Base-by-base conservation (phyloP, 768 basidiomycete species). In the Tephrocybe sp. region DNA sequence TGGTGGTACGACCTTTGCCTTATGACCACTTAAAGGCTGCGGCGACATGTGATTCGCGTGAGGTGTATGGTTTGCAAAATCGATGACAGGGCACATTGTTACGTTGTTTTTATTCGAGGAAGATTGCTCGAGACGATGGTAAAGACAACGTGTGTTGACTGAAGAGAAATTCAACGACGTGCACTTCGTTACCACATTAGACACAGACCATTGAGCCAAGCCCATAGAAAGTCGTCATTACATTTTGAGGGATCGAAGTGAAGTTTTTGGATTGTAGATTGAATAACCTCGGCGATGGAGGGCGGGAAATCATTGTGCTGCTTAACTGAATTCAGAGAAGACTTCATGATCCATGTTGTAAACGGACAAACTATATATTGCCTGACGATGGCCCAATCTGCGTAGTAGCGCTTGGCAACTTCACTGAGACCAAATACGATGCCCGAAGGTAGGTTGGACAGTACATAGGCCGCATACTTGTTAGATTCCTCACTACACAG, bases 91-190 rank as follows among this genome's bases (percentile, higher is more conserved):
- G 52, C 89, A 90, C 50, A 98, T 74, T 0, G 93, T 90, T 51
- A 94, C 68, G 61, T 96, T 94, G 64, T 92, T 81, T 24, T 80
- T 74, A 57, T 85, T 75, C 9, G 77, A 73, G 41, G 67, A 72
- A 15, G 66, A 61, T 24, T 68, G 59, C 55, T 72, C 78, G 35
- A 85, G 65, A 52, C 79, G 84, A 62, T 83, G 80, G 65, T 82
- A 93, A 18, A 98, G 81, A 63, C 89, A 93, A 40, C 96, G 83
- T 5, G 95, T 98, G 65, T 98, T 98, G 49, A 97, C 92, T 93
- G 32, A 27, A 11, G 58, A 13, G 28, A 44, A 21, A 9, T 18
- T 27, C 26, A 4, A 19, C 50, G 6, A 42, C 54, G 36, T 56
- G 48, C 16, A 24, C n/a, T 22, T 7, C 8, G 28, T 34, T 5